Percentiles rank a stretch among this genome's conserved stretches.
Conservation (phyloP, 2,329 filamentous ascomycete genomes). For the Xylaria sp. region DNA sequence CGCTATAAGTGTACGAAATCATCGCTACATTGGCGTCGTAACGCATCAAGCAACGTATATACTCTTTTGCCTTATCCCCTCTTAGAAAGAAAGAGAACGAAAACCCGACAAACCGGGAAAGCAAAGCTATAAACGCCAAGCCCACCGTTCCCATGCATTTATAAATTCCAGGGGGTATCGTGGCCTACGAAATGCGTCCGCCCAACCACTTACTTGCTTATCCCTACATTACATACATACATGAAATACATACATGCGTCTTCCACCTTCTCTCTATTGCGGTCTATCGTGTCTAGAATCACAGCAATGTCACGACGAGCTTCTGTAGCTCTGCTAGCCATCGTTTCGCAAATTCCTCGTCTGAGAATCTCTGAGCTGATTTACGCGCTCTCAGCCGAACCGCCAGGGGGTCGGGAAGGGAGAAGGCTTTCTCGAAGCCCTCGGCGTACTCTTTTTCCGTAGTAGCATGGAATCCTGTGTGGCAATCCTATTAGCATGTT, state of each 20-base stretch:
- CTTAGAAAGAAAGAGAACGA: background rate
- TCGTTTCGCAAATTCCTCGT: constrained; percentile 81
- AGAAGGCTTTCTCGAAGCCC: constrained; percentile 81
- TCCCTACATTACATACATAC: background rate
- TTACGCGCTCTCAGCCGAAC: constrained; percentile 80
- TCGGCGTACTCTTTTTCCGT: constrained; percentile 82
- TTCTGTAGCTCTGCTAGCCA: constrained; percentile 82
- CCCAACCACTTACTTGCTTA: background rate
- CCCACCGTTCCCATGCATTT: constrained; percentile 26
- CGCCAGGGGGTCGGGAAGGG: constrained; percentile 75
- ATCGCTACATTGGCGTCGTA: constrained; percentile 1
- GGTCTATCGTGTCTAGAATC: background rate
- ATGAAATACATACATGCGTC: background rate
- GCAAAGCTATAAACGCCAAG: constrained; percentile 33
- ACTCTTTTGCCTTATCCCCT: background rate
- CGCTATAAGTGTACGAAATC: constrained; percentile 3
- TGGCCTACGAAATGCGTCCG: constrained; percentile 1
- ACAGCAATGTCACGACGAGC: constrained; percentile 65
- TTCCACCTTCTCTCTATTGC: constrained; percentile 3
- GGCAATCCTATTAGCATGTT: background rate
- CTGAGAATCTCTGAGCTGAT: constrained; percentile 87
- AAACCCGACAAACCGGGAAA: constrained; percentile 7
- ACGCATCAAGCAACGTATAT: background rate
- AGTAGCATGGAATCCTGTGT: constrained; percentile 82
- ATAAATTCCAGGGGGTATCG: constrained; percentile 33